Conservation (phyloP, 768 basidiomycete species). For the Hortiboletus campestris region DNA sequence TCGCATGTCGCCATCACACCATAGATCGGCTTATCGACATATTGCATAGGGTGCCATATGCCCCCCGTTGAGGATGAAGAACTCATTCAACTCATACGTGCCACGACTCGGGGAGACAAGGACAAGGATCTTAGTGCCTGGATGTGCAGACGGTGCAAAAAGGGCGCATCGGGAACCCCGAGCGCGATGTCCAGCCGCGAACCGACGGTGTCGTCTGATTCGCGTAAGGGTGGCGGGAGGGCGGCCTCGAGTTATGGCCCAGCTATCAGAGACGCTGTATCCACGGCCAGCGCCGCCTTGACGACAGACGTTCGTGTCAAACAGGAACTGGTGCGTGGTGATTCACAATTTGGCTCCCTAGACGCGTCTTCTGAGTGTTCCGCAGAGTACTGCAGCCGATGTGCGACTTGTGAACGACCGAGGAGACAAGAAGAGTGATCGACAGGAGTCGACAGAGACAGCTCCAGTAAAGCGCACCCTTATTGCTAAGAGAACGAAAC, state of each 20-base stretch:
- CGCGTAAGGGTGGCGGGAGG: neutral
- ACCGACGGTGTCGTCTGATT: slow-evolving; percentile 8
- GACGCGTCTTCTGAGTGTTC: slow-evolving; percentile 3
- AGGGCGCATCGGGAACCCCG: neutral
- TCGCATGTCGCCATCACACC: slow-evolving; percentile 7
- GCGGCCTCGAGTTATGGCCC: neutral
- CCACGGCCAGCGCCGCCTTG: neutral
- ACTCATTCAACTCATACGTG: slow-evolving; percentile 26
- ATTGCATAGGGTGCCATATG: slow-evolving; percentile 30
- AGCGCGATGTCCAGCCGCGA: slow-evolving; percentile 2
- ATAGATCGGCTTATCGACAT: neutral
- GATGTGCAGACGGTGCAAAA: slow-evolving; percentile 35
- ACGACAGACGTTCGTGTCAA: neutral
- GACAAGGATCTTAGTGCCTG: slow-evolving; percentile 24
- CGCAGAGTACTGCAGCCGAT: neutral
- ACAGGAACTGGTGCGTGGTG: slow-evolving; percentile 10
- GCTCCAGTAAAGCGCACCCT: neutral
- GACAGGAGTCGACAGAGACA: neutral
- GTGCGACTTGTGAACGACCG: neutral
- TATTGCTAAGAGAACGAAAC: neutral
- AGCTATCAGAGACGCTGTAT: neutral
- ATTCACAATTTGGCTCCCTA: neutral
- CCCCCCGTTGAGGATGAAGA: slow-evolving; percentile 28
- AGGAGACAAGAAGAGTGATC: neutral
- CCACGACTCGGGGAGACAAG: slow-evolving; percentile 23